Conservation (phyloP, 108 stramenopile species). For the Halocafeteria seosinensis region DNA sequence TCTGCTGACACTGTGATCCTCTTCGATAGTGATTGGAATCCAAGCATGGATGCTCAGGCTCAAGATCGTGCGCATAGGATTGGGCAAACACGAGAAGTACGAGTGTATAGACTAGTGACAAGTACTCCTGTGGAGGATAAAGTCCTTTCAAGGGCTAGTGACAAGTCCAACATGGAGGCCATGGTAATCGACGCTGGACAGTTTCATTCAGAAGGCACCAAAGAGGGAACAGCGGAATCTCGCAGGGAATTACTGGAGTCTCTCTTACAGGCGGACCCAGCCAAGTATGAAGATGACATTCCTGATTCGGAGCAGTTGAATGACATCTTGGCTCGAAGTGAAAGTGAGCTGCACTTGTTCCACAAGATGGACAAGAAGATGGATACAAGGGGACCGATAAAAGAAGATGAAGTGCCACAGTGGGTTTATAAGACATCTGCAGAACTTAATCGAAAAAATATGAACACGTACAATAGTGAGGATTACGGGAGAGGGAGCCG, state of each 20-base stretch:
- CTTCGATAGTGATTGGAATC: constrained; percentile 97
- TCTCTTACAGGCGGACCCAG: constrained; percentile 9
- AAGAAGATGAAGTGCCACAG: constrained; percentile 49
- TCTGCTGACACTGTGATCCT: constrained; percentile 86
- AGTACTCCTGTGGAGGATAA: constrained; percentile 76
- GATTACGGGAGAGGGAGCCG: constrained; percentile 43
- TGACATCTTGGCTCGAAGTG: constrained; percentile 73
- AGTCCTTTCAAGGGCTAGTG: constrained; percentile 65
- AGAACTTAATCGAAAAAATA: constrained; percentile 10
- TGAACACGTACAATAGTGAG: constrained; percentile 18
- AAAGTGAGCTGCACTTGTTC: constrained; percentile 65
- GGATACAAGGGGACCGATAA: constrained; percentile 12
- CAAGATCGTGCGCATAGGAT: constrained; percentile 92
- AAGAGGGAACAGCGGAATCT: constrained; percentile 27
- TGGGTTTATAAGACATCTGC: constrained; percentile 49
- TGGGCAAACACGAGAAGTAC: constrained; percentile 61
- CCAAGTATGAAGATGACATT: constrained; percentile 19
- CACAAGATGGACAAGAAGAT: constrained; percentile 45
- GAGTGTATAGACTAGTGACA: constrained; percentile 74
- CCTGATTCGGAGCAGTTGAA: constrained; percentile 28
- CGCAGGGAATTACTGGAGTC: constrained; percentile 36
- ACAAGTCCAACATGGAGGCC: constrained; percentile 74
- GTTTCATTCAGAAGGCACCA: constrained; percentile 61
- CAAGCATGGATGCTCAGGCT: constrained; percentile 87
- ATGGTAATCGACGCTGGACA: constrained; percentile 79